Percentiles rank a stretch among this genome's conserved stretches.
Evolutionary conservation across 2,329 filamentous ascomycete species (phyloP).

Genomic region (Plenodomus lindquistii): DNA sequence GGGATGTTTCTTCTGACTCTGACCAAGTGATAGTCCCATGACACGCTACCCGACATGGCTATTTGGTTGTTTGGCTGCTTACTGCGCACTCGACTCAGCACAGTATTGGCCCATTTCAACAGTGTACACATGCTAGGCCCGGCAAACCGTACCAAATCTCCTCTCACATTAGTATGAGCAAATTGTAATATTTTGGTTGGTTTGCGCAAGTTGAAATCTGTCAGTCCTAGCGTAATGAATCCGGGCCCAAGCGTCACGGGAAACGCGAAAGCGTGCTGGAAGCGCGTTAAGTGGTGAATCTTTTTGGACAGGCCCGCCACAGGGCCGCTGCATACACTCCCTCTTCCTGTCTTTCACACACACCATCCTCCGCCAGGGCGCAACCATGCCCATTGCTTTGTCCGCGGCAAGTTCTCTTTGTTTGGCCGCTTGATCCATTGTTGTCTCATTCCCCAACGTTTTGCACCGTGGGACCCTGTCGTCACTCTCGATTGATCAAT

Average conservation of each 20-base stretch:
- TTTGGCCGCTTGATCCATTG: constrained; percentile 9
- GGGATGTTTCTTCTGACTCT: no score
- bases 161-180: no score
- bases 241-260: not conserved
- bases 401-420: constrained; percentile 12
- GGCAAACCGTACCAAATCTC: no score
- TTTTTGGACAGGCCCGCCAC: not conserved
- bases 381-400: constrained; percentile 19
- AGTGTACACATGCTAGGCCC: no score
- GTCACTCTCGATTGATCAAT: constrained; percentile 1
- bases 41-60: no score
- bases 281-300: not conserved
- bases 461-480: constrained; percentile 2
- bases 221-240: no score
- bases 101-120: no score
- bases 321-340: not conserved
- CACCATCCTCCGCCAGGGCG: not conserved
- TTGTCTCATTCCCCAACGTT: constrained; percentile 5
- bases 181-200: no score
- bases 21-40: no score
- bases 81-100: no score
- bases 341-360: not conserved
- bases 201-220: no score
- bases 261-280: not conserved
- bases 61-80: no score